Base-by-base conservation (phyloP, 345 rosid genomes). In the Noccaea bulbosa region DNA sequence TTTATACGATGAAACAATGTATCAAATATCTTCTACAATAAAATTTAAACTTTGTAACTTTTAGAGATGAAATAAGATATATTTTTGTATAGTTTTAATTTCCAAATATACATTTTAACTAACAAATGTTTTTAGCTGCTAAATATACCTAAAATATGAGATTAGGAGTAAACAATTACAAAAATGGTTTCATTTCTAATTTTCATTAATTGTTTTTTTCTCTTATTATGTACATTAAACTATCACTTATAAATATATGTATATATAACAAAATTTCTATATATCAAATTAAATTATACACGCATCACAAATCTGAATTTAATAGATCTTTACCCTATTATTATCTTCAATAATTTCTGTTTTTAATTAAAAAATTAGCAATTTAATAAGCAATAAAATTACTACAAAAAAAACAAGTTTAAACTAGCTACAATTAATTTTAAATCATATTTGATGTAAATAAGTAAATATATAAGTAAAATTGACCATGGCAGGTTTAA, bases 141-240 rank as follows among this genome's bases (percentile, higher is more conserved):
- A 57, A 32, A 57, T 57, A 39, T 11, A 38, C 46, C 5, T 57
- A 17, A 5, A 32, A 12, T 32, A 32, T 8, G 10, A 27, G 15
- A 30, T 52, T 32, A 30, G 12, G 40, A 33, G 12, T n/a, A 3
- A 53, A 53, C 22, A 14, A 1, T 40, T 30, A 17, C 3, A 39
- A 66, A 66, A 52, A 20, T 30, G 46, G 15, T 37, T 69, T 22
- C 5, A 57, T 9, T 62, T 62, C 9, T 45, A 0, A 14, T 33
- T 45, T 30, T 30, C n/a, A 11, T 6, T 4, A 8, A 20, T 7
- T 5, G 33, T 7, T 7, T 12, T 59, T 16, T 47, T 3, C 11
- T 2, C 4, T 24, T 40, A 60, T 14, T 22, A 7, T 35, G 2
- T 10, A 2, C 2, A 38, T 1, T 39, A 0, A 24, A 38, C 38